Evolutionary conservation across 1,284 basidiomycete species (phyloP).

Genomic region (Tetrapyrgos nigripes): DNA sequence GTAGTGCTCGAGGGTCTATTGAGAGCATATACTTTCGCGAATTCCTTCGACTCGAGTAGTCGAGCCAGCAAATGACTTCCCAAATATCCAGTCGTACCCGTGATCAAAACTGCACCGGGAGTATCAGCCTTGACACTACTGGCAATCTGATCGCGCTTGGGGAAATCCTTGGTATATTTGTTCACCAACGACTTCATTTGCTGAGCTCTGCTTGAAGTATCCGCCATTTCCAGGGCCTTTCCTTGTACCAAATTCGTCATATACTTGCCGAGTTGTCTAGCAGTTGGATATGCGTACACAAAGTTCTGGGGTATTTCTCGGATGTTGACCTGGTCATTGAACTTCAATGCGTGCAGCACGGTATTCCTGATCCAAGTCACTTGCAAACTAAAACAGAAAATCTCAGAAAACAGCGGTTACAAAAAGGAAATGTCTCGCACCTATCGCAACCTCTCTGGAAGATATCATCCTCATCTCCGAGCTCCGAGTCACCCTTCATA

Average conservation of each 20-base stretch:
- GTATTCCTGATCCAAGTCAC: conserved; percentile 50
- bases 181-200: neutral
- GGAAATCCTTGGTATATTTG: neutral
- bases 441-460: conserved; percentile 31
- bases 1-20: conserved; percentile 27
- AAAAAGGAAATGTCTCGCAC: conserved; percentile 9
- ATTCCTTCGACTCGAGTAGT: conserved; percentile 29
- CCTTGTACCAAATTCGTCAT: conserved; percentile 15
- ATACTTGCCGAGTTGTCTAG: conserved; percentile 27
- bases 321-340: conserved; percentile 19
- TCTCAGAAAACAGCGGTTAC: neutral
- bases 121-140: neutral
- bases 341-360: conserved; percentile 38
- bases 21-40: conserved; percentile 36
- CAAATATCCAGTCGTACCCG: conserved; percentile 41
- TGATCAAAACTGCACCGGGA: conserved; percentile 31
- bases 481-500: neutral
- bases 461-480: conserved; percentile 16
- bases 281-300: conserved; percentile 41
- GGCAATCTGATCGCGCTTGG: neutral
- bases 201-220: neutral
- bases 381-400: conserved; percentile 38
- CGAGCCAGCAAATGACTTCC: conserved; percentile 35
- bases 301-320: conserved; percentile 31
- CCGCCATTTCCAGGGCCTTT: neutral